Evolutionary conservation across 1,139 yeast genomes (phyloP).

Genomic region (Kodamaea alishanica): DNA sequence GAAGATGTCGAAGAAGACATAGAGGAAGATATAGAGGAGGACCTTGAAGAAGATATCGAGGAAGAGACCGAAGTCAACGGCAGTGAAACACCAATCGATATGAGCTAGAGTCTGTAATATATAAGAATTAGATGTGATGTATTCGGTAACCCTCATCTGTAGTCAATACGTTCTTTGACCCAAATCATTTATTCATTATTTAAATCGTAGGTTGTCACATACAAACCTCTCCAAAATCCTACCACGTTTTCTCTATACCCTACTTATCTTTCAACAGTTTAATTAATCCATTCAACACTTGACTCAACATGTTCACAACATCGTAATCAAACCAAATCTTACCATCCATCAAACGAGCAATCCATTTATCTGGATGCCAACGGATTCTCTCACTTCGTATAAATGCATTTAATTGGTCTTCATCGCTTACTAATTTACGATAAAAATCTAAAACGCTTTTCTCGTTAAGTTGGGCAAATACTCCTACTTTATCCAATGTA

Average conservation of each 20-base stretch:
- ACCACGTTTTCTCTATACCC: conserved; percentile 2
- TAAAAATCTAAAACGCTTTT: conserved; percentile 27
- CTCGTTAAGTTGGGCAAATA: conserved; percentile 22
- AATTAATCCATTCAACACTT: conserved; percentile 28
- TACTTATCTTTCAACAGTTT: conserved; percentile 11
- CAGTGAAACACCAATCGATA: conserved; percentile 17
- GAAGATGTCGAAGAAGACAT: conserved; percentile 30
- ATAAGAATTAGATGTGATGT: not conserved
- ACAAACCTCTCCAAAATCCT: too few species aligned
- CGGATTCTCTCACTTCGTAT: conserved; percentile 50
- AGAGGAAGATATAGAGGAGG: conserved; percentile 21
- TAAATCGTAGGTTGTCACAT: not conserved
- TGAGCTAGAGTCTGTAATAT: conserved; percentile 8
- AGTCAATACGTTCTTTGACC: not conserved
- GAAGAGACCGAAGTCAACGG: conserved; percentile 17
- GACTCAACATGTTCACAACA: conserved; percentile 30
- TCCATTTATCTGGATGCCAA: conserved; percentile 72
- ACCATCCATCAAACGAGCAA: conserved; percentile 15
- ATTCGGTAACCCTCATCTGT: not conserved
- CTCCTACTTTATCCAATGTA: conserved; percentile 11
- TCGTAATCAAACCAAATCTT: conserved; percentile 19
- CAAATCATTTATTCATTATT: not conserved
- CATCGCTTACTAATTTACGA: conserved; percentile 15
- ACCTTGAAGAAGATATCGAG: conserved; percentile 11
- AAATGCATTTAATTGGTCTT: conserved; percentile 20